Percentiles rank a stretch among this genome's conserved stretches.
These are phyloP conservation scores for Kodamaea sagamina DNA, from an alignment of 805 yeast genomes.

Conservation along the genomic window DNA sequence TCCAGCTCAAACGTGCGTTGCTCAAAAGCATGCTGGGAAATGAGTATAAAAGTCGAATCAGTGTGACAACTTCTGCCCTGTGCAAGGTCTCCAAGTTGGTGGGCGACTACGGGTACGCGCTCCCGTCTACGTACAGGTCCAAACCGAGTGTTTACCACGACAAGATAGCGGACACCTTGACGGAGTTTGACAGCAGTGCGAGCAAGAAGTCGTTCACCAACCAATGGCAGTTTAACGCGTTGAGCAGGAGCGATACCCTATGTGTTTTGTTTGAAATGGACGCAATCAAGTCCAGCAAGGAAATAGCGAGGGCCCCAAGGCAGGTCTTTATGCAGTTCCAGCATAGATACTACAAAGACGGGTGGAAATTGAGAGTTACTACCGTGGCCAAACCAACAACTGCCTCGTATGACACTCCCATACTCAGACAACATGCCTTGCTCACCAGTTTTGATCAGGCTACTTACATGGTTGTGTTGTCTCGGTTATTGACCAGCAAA, in stretches of 20 bases:
- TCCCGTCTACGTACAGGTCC: slow-evolving; percentile 34
- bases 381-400: slow-evolving; percentile 35
- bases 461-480: slow-evolving; percentile 31
- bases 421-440: slow-evolving; percentile 29
- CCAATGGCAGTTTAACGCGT: slow-evolving; percentile 33
- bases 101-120: slow-evolving; percentile 31
- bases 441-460: slow-evolving; percentile 35
- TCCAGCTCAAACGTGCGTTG: slow-evolving; percentile 21
- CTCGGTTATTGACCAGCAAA: slow-evolving; percentile 33
- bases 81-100: slow-evolving; percentile 35
- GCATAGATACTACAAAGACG: slow-evolving; percentile 30
- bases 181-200: slow-evolving; percentile 33
- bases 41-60: slow-evolving; percentile 12
- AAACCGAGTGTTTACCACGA: slow-evolving; percentile 24
- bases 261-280: slow-evolving; percentile 38
- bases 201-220: slow-evolving; percentile 40
- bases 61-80: slow-evolving; percentile 33
- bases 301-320: slow-evolving; percentile 18
- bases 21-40: slow-evolving; percentile 1
- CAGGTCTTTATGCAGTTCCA: slow-evolving; percentile 37
- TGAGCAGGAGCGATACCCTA: slow-evolving; percentile 25
- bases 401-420: slow-evolving; percentile 20
- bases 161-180: slow-evolving; percentile 36
- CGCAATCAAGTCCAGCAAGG: slow-evolving; percentile 25
- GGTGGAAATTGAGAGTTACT: slow-evolving; percentile 32